phyloP scores from a whole-genome alignment of 169 alveolate species.

The Theileria parva region DNA sequence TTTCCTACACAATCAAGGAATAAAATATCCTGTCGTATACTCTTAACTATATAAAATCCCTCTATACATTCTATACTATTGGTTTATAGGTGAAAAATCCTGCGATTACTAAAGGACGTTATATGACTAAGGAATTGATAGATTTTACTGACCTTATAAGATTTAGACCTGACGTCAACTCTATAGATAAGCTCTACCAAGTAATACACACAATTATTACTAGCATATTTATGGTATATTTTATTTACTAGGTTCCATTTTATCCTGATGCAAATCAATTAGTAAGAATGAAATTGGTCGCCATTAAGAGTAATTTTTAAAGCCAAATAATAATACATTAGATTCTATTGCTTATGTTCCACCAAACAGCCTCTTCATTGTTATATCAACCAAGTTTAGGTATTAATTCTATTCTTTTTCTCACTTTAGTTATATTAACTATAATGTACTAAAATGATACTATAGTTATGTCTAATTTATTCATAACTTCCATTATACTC shows the following conservation, averaged over 20 bases:
- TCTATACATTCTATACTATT: background rate
- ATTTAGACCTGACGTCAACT: slow-evolving; percentile 43
- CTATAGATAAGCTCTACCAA: slow-evolving; percentile 65
- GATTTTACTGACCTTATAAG: slow-evolving; percentile 39
- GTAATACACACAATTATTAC: slow-evolving; percentile 50
- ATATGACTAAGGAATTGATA: slow-evolving; percentile 27
- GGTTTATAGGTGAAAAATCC: slow-evolving; percentile 27
- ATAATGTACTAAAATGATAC: too few relatives aligned
- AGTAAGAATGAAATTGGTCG: slow-evolving; percentile 67
- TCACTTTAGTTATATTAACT: background rate
- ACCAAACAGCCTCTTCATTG: slow-evolving; percentile 58
- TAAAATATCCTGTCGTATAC: slow-evolving; percentile 62
- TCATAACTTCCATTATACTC: background rate
- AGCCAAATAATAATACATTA: slow-evolving; percentile 31
- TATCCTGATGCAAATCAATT: slow-evolving; percentile 74
- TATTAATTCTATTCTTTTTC: background rate
- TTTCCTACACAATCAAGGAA: slow-evolving; percentile 69
- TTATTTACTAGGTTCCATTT: slow-evolving; percentile 69
- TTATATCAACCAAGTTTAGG: slow-evolving; percentile 52
- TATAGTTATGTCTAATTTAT: background rate
- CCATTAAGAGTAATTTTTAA: slow-evolving; percentile 19
- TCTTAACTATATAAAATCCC: slow-evolving; percentile 3
- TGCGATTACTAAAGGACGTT: background rate
- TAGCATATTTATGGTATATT: too few relatives aligned
- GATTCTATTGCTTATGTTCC: slow-evolving; percentile 70